phyloP scores from a whole-genome alignment of 345 rosid genomes.

The Gossypium thurberi region DNA sequence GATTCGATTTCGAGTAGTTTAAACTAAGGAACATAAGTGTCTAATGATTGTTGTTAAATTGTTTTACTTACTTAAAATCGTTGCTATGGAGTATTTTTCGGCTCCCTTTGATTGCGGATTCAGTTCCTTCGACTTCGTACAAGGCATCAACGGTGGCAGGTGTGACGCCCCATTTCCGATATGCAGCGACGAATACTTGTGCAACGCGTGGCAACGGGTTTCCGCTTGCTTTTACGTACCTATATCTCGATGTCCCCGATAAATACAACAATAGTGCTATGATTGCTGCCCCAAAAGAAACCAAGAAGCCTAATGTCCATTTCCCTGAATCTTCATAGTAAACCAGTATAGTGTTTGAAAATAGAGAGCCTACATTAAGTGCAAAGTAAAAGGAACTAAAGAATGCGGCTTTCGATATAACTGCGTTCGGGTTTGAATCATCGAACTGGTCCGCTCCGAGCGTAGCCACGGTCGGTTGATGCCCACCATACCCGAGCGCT shows the following conservation, averaged over 20 bases:
- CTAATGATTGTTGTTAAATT: neutral
- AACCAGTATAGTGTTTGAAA: slow-evolving; percentile 70
- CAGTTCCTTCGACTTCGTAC: slow-evolving; percentile 56
- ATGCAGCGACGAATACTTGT: slow-evolving; percentile 58
- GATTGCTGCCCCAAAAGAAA: slow-evolving; percentile 53
- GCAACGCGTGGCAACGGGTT: slow-evolving; percentile 73
- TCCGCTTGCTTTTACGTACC: slow-evolving; percentile 49
- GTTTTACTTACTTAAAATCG: slow-evolving; percentile 31
- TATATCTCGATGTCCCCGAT: slow-evolving; percentile 34
- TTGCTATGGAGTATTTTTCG: slow-evolving; percentile 64
- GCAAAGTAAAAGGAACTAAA: slow-evolving; percentile 75
- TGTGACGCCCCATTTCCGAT: slow-evolving; percentile 37
- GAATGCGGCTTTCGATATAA: slow-evolving; percentile 42
- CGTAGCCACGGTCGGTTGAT: slow-evolving; percentile 84
- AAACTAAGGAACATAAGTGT: neutral
- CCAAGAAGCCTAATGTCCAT: slow-evolving; percentile 67
- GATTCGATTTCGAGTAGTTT: neutral
- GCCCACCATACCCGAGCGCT: slow-evolving; percentile 90
- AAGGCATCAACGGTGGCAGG: slow-evolving; percentile 29
- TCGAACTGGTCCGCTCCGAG: slow-evolving; percentile 83
- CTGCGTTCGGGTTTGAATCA: slow-evolving; percentile 31
- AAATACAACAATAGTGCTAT: slow-evolving; percentile 39
- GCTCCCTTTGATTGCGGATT: slow-evolving; percentile 76
- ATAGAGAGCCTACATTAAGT: slow-evolving; percentile 61
- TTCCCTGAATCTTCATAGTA: slow-evolving; percentile 58